Percentiles rank a stretch among this genome's conserved stretches.
These are phyloP conservation scores for Hortiboletus campestris DNA, from an alignment of 768 basidiomycete species.

Conservation along the genomic window DNA sequence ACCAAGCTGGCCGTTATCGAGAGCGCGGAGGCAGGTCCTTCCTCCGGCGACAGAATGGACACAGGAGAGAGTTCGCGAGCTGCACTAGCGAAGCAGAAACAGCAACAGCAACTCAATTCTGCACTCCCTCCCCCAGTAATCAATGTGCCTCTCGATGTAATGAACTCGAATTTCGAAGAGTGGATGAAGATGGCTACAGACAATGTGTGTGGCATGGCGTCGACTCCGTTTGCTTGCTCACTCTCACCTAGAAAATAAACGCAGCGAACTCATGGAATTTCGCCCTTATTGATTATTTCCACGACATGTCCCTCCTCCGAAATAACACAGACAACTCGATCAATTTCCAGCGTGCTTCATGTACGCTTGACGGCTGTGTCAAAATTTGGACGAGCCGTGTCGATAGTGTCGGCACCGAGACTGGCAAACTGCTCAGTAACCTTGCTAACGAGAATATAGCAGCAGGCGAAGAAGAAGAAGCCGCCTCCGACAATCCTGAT, in stretches of 20 bases:
- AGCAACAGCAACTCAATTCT: slow-evolving; percentile 56
- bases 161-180: slow-evolving; percentile 93
- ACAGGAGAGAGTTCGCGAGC: slow-evolving; percentile 41
- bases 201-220: slow-evolving; percentile 58
- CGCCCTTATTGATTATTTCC: slow-evolving; percentile 97
- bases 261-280: slow-evolving; percentile 97
- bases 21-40: slow-evolving; percentile 55
- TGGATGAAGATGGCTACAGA: slow-evolving; percentile 99
- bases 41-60: slow-evolving; percentile 42
- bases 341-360: slow-evolving; percentile 98
- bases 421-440: slow-evolving; percentile 91
- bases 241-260: slow-evolving; percentile 85
- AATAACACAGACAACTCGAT: slow-evolving; percentile 94
- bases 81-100: slow-evolving; percentile 52
- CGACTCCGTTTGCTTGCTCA: slow-evolving; percentile 3
- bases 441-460: slow-evolving; percentile 65
- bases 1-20: slow-evolving; percentile 61
- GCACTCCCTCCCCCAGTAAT: slow-evolving; percentile 56
- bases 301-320: slow-evolving; percentile 93
- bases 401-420: slow-evolving; percentile 95
- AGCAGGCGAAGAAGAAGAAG: slow-evolving; percentile 58
- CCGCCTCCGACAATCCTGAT: slow-evolving; percentile 59
- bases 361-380: slow-evolving; percentile 96
- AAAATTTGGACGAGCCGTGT: slow-evolving; percentile 99
- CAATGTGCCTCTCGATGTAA: slow-evolving; percentile 73